Evolutionary conservation across 2,329 filamentous ascomycete genomes (phyloP).

Genomic region (Moelleriella libera): DNA sequence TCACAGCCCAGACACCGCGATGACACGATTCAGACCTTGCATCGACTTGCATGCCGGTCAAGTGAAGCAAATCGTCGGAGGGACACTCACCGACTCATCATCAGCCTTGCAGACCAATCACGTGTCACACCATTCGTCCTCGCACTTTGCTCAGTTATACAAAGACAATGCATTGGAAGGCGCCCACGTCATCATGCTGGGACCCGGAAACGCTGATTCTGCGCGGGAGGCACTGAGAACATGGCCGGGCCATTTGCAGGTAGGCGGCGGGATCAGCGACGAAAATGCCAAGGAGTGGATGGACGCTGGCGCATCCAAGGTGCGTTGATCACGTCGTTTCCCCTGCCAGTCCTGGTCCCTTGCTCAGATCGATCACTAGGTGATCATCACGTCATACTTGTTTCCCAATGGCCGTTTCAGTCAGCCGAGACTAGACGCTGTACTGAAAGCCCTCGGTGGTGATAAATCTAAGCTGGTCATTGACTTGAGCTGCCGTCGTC

Average conservation of each 20-base stretch:
- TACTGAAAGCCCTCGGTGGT: constrained; percentile 58
- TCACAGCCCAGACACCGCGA: constrained; percentile 19
- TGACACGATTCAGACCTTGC: constrained; percentile 92
- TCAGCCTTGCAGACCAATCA: constrained; percentile 75
- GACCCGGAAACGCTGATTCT: constrained; percentile 70
- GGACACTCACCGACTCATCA: constrained; percentile 61
- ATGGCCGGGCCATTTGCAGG: constrained; percentile 72
- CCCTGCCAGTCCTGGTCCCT: not conserved
- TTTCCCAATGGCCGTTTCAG: constrained; percentile 79
- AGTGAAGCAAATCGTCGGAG: constrained; percentile 97
- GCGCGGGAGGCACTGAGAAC: constrained; percentile 61
- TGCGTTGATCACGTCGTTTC: constrained; percentile 17
- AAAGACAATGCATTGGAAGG: constrained; percentile 58
- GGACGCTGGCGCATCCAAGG: constrained; percentile 76
- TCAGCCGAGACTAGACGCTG: constrained; percentile 56
- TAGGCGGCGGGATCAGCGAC: constrained; percentile 88
- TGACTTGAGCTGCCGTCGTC: constrained; percentile 79
- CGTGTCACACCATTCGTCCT: constrained; percentile 70
- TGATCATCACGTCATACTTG: constrained; percentile 92
- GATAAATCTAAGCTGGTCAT: constrained; percentile 78
- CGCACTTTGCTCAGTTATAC: constrained; percentile 74
- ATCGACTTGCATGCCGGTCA: constrained; percentile 96
- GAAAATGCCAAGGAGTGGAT: constrained; percentile 79
- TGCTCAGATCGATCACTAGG: constrained; percentile 34
- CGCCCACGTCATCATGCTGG: constrained; percentile 94